Base-by-base conservation (phyloP, 2,329 filamentous ascomycete species). In the Cladophialophora chaetospira region DNA sequence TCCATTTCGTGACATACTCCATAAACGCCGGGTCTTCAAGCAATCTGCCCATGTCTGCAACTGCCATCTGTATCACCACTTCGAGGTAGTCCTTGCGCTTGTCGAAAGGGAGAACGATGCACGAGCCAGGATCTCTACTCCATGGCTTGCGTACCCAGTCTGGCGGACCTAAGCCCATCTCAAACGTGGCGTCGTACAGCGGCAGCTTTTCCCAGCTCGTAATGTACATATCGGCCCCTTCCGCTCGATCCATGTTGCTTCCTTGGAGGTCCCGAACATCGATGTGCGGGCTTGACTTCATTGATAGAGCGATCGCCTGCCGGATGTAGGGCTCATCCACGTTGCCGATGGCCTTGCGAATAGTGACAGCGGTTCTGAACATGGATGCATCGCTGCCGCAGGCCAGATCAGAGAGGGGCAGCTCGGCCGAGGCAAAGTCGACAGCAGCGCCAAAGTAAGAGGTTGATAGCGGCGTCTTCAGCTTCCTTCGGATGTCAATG, bases 401-500 rank as follows among this genome's bases (percentile, higher is more conserved):
- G 11, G 72, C 64, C 21, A 71, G 65, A 38, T 69, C 63, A 5
- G 63, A 54, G 43, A 70, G 57, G 25, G 60, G 54, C 15, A 62
- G 35, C 40, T 62, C 47, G 4, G 69, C 66, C 5, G 66, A 66
- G 2, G 72, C 66, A 56, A 71, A 75, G 38, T 71, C 72, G 9
- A 76, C 65, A 53, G 73, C 75, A 52, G 73, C 74, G 5, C 73
- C 74, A 21, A 75, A 63, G 0, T 72, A 73, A 1, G 67, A 64
- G 1, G 70, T 68, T 48, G 74, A 70, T 2, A 75, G 63, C 0
- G 64, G 67, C 15, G 69, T 70, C 42, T 69, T 64, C 3, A 73
- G 70, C 5, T 70, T 71, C n/a, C 61, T 59, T 3, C 73, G 69
- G 3, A 69, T 71, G 54, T 76, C 70, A 29, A 75, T 67, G 2